Conservation (phyloP, 2,329 filamentous ascomycete genomes). For the Biscogniauxia sp. region DNA sequence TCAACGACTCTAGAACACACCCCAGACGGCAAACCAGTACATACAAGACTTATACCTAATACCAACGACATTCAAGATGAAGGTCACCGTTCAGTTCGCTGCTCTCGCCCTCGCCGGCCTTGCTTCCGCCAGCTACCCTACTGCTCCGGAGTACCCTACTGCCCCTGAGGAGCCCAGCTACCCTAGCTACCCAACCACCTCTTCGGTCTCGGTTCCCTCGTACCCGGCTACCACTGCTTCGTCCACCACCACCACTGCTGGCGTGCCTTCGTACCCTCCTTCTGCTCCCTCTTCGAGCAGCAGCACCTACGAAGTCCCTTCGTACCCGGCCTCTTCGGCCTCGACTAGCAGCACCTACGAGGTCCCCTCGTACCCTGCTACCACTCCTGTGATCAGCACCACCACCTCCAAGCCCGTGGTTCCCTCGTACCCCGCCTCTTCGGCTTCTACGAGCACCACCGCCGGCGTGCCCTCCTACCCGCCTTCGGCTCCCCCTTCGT, state of each 20-base stretch:
- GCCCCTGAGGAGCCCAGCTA: not conserved
- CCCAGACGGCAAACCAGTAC: not conserved
- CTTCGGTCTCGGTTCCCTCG: not conserved
- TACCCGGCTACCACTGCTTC: not conserved
- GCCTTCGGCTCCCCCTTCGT: not conserved
- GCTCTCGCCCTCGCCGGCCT: not conserved
- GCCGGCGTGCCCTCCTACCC: not conserved
- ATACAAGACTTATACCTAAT: not conserved
- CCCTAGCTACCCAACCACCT: not conserved
- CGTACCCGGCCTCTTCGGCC: not conserved
- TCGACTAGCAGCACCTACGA: not conserved
- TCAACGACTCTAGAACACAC: not conserved
- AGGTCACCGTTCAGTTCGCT: not conserved
- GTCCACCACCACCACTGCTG: not conserved
- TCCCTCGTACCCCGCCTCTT: not conserved
- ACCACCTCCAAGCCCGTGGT: not conserved
- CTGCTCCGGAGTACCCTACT: not conserved
- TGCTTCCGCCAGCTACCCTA: not conserved
- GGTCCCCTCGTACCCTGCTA: not conserved
- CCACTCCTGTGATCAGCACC: not conserved
- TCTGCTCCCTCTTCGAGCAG: not conserved
- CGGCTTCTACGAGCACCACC: not conserved
- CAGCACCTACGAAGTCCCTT: not conserved
- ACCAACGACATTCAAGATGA: not conserved
- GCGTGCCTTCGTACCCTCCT: not conserved